Base-by-base conservation (phyloP, 495 filamentous ascomycete genomes). In the Aspergillus ostianus region DNA sequence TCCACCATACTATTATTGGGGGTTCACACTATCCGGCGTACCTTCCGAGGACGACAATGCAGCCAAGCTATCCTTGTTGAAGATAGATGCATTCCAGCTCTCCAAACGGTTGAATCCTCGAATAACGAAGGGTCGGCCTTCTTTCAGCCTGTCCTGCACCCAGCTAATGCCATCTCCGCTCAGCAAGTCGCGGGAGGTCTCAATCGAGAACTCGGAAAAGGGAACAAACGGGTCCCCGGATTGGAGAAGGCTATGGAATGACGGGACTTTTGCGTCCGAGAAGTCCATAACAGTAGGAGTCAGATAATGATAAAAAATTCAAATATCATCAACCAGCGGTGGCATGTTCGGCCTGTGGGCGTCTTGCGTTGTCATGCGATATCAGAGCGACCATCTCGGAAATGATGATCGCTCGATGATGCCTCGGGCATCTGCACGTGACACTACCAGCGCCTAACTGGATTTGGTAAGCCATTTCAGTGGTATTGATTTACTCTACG, bases 161-260 rank as follows among this genome's bases (percentile, higher is more conserved):
- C 57, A 62, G 4, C 18, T 30, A 32, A 27, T 45, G 15, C 47
- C 20, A 21, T 58, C 52, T 13, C 48, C 50, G 17, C 58, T 27
- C 10, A 57, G 26, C 29, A 55, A 46, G 12, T 45, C 26, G 9
- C 50, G 27, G 18, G 64, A 50, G 41, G 48, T 41, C 46, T 57
- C 55, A n/a, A 58, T 52, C 47, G 59, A 59, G 51, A 64, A 62
- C 65, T 67, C 65, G 62, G 65, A 64, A 64, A 67, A 64, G 18
- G 59, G 54, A 30, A 62, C 53, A 60, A 67, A 67, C 18, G 62
- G 62, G 2, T 45, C 27, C 18, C 59, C 65, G 46, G 44, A 55
- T 6, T 51, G 46, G 21, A 64, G 50, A 41, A 67, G 61, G 30
- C 56, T 53, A 32, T 60, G 53, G n/a, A 52, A 53, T 18, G 56